Conservation (phyloP, 129 eudicot species). For the Arctium lappa region DNA sequence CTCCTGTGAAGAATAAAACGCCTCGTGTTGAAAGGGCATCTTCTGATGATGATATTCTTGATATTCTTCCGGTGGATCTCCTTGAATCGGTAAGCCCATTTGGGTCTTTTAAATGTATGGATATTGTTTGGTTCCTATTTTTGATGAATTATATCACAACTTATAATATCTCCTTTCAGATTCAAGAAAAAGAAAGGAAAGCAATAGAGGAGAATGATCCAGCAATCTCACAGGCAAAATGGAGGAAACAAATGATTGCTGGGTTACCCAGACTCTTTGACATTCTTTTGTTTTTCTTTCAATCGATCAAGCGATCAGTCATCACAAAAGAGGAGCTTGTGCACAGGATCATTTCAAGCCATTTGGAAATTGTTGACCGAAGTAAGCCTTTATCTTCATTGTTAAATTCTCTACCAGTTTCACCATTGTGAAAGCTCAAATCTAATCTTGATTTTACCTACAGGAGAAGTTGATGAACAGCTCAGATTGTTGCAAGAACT, state of each 20-base stretch:
- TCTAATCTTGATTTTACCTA: conserved; percentile 4
- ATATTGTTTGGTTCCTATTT: neutral
- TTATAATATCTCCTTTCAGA: conserved; percentile 33
- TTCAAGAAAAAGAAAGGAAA: conserved; percentile 56
- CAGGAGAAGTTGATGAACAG: conserved; percentile 82
- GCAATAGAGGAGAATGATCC: conserved; percentile 63
- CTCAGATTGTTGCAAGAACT: conserved; percentile 64
- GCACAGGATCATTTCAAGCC: conserved; percentile 52
- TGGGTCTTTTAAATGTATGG: neutral
- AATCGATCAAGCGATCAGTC: conserved; percentile 60
- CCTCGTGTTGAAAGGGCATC: conserved; percentile 24
- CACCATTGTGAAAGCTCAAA: neutral
- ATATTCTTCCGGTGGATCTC: conserved; percentile 52
- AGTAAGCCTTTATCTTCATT: conserved; percentile 36
- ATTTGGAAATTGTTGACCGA: conserved; percentile 54
- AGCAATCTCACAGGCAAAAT: conserved; percentile 69
- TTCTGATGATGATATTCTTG: conserved; percentile 38
- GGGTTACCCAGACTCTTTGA: conserved; percentile 69
- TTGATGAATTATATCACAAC: neutral
- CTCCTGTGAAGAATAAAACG: conserved; percentile 39
- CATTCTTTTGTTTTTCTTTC: conserved; percentile 53
- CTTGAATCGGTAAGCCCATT: conserved; percentile 56
- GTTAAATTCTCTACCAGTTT: neutral
- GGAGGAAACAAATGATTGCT: conserved; percentile 59
- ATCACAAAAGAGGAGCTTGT: conserved; percentile 74